These are phyloP conservation scores for Trametes sp. DNA, from an alignment of 1,284 basidiomycete genomes.

Conservation along the genomic window DNA sequence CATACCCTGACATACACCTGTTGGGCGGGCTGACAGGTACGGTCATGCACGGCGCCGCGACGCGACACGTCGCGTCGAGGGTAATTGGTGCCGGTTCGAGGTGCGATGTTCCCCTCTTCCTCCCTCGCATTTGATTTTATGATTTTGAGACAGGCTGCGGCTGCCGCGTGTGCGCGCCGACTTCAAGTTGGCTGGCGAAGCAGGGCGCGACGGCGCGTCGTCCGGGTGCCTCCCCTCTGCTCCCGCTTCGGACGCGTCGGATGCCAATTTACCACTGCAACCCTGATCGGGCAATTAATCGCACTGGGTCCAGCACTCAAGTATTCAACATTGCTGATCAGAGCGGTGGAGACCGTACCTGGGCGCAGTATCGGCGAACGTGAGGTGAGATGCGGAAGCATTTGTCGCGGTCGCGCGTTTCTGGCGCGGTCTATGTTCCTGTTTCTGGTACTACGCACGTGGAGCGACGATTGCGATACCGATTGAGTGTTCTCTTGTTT, in stretches of 20 bases:
- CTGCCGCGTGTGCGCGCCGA: neutral
- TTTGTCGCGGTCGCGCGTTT: neutral
- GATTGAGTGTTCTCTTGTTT: slow-evolving; percentile 3
- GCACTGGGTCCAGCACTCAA: neutral
- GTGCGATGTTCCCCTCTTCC: neutral
- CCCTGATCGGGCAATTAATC: neutral
- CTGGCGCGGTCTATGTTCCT: neutral
- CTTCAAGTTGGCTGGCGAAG: neutral
- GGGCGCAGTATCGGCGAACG: neutral
- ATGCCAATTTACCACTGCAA: neutral
- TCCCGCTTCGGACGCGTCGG: neutral
- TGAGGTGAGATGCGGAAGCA: neutral
- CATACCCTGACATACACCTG: neutral
- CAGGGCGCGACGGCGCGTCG: neutral
- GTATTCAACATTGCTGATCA: no score
- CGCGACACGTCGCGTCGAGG: neutral
- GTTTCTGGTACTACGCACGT: neutral
- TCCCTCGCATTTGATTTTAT: neutral
- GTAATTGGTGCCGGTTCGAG: neutral
- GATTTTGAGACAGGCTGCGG: neutral
- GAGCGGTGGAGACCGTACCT: neutral
- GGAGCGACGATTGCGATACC: neutral
- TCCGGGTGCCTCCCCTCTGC: neutral
- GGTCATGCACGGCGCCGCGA: neutral
- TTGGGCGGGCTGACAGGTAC: no score